Percentiles rank a stretch among this genome's conserved stretches.
phyloP scores from a whole-genome alignment of 352 stramenopile genomes.

The Phytophthora sp. region DNA sequence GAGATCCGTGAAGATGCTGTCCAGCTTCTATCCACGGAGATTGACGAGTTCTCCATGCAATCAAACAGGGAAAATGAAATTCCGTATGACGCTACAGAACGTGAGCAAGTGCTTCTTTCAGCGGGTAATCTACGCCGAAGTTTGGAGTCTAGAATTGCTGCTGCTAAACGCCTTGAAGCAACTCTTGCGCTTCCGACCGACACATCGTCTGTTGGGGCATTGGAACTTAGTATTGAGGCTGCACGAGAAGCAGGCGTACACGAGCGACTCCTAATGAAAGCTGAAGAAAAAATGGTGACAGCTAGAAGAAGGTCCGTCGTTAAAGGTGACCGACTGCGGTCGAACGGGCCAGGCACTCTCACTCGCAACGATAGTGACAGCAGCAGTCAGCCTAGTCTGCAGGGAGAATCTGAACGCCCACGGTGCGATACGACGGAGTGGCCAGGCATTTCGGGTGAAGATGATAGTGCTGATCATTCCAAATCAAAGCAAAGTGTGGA shows the following conservation, averaged over 20 bases:
- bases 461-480: slow-evolving; percentile 35
- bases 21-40: slow-evolving; percentile 53
- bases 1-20: slow-evolving; percentile 71
- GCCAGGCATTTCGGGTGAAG: slow-evolving; percentile 32
- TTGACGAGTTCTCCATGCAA: slow-evolving; percentile 52
- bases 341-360: slow-evolving; percentile 23
- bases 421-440: slow-evolving; percentile 57
- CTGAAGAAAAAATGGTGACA: slow-evolving; percentile 59
- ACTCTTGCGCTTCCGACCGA: slow-evolving; percentile 49
- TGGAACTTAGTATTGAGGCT: slow-evolving; percentile 64
- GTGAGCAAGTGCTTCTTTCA: slow-evolving; percentile 44
- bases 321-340: slow-evolving; percentile 28
- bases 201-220: slow-evolving; percentile 47
- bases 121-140: slow-evolving; percentile 52
- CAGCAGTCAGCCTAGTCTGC: slow-evolving; percentile 29
- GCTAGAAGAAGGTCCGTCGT: slow-evolving; percentile 27
- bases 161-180: slow-evolving; percentile 52
- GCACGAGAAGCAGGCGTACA: slow-evolving; percentile 67
- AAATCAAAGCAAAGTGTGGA: slow-evolving; percentile 42
- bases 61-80: slow-evolving; percentile 27
- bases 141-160: slow-evolving; percentile 56
- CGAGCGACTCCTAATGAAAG: slow-evolving; percentile 62
- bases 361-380: slow-evolving; percentile 33
- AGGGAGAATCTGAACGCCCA: slow-evolving; percentile 21
- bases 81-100: slow-evolving; percentile 36